Percentiles rank a stretch among this genome's conserved stretches.
Evolutionary conservation across 1,139 yeast genomes (phyloP).

Genomic region (Kodamaea alishanica): DNA sequence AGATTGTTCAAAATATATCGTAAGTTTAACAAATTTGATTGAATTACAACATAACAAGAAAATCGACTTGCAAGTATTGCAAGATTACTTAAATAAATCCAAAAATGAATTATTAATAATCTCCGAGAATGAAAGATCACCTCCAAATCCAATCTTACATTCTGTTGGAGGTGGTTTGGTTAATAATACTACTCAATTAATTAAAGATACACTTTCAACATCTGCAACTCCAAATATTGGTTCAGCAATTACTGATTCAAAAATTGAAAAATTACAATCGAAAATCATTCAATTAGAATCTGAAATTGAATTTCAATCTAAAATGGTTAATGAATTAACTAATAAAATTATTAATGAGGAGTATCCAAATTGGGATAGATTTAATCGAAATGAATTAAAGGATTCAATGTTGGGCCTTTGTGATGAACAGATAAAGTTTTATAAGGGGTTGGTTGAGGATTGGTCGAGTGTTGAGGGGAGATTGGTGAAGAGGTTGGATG

Average conservation of each 20-base stretch:
- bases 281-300: conserved; percentile 36
- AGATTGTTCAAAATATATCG: conserved; percentile 84
- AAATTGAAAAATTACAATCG: conserved; percentile 31
- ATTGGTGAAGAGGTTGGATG: conserved; percentile 38
- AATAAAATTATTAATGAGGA: conserved; percentile 74
- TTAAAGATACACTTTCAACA: conserved; percentile 45
- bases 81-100: conserved; percentile 72
- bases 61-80: conserved; percentile 81
- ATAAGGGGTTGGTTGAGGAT: conserved; percentile 63
- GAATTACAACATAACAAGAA: conserved; percentile 89
- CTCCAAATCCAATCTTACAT: conserved; percentile 34
- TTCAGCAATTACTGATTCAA: conserved; percentile 35
- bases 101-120: conserved; percentile 56
- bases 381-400: conserved; percentile 75
- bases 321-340: conserved; percentile 53
- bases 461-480: conserved; percentile 63
- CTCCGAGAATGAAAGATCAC: conserved; percentile 31
- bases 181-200: conserved; percentile 43
- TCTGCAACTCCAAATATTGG: conserved; percentile 44
- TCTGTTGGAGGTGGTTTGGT: conserved; percentile 33
- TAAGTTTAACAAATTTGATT: conserved; percentile 68
- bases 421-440: conserved; percentile 72
- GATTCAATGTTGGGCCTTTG: conserved; percentile 66
- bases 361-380: conserved; percentile 75
- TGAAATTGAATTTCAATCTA: conserved; percentile 56